Evolutionary conservation across 768 basidiomycete species (phyloP).

Genomic region (Gymnopilus junonius): DNA sequence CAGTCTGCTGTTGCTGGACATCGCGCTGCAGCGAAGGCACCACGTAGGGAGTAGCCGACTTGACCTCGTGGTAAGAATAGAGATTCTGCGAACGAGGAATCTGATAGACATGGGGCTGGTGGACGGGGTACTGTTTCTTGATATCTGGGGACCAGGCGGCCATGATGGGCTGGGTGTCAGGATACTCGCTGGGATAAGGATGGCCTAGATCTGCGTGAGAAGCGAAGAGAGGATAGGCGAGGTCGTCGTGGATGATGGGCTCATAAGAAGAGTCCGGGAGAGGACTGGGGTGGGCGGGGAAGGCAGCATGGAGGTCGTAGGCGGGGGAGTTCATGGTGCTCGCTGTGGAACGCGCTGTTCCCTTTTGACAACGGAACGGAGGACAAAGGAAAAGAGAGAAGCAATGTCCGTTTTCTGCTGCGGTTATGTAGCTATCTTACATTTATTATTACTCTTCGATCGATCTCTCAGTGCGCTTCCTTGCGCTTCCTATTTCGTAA

Average conservation of each 20-base stretch:
- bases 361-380: background rate
- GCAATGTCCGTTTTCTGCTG: background rate
- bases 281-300: background rate
- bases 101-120: background rate
- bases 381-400: background rate
- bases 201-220: background rate
- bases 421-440: slow-evolving; percentile 4
- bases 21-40: slow-evolving; percentile 1
- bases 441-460: slow-evolving; percentile 7
- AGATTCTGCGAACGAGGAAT: slow-evolving; percentile 13
- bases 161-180: background rate
- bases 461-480: background rate
- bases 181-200: background rate
- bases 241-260: slow-evolving; percentile 11
- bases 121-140: slow-evolving; percentile 11
- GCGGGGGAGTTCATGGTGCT: slow-evolving; percentile 1
- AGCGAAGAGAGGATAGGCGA: slow-evolving; percentile 14
- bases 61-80: slow-evolving; percentile 21
- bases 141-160: slow-evolving; percentile 13
- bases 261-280: too few relatives aligned
- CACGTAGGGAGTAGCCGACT: slow-evolving; percentile 24
- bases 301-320: background rate
- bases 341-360: background rate
- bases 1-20: slow-evolving; percentile 5
- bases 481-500: background rate